Conservation (phyloP, 1,139 yeast genomes). For the Kodamaea fungicola region DNA sequence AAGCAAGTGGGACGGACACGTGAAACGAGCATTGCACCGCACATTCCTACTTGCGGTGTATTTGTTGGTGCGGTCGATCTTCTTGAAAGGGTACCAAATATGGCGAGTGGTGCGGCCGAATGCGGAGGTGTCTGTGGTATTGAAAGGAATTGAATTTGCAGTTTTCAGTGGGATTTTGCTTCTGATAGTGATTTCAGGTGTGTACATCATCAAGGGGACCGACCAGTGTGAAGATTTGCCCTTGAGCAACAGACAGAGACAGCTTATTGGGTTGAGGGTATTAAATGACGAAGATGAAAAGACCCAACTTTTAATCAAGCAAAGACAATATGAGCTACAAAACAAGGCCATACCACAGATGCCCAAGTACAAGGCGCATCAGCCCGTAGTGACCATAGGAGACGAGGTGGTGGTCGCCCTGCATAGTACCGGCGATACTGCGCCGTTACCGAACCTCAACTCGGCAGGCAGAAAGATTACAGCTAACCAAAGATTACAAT, state of each 20-base stretch:
- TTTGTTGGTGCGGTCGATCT: slow-evolving; percentile 2
- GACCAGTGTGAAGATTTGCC: slow-evolving; percentile 46
- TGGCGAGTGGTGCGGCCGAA: slow-evolving; percentile 1
- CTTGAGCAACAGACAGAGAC: slow-evolving; percentile 34
- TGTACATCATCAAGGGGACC: slow-evolving; percentile 24
- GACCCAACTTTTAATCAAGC: slow-evolving; percentile 10
- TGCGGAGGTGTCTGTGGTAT: not conserved
- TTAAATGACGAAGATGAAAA: slow-evolving; percentile 8
- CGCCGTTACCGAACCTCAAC: too few relatives aligned
- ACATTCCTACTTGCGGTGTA: slow-evolving; percentile 2
- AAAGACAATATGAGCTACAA: slow-evolving; percentile 10
- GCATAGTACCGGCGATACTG: too few relatives aligned
- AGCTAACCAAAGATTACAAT: slow-evolving; percentile 3
- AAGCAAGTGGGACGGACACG: slow-evolving; percentile 26
- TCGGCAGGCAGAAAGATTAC: slow-evolving; percentile 1
- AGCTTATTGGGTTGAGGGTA: slow-evolving; percentile 29
- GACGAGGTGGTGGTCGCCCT: too few relatives aligned
- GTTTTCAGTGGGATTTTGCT: slow-evolving; percentile 12
- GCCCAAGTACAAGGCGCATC: slow-evolving; percentile 3
- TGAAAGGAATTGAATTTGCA: slow-evolving; percentile 5
- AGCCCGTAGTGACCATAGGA: too few relatives aligned
- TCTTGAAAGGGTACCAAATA: not conserved
- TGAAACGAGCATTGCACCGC: slow-evolving; percentile 11
- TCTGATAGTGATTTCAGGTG: slow-evolving; percentile 14
- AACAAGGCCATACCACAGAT: slow-evolving; percentile 1